These are phyloP conservation scores for Ascochyta viciae-villosae DNA, from an alignment of 2,329 filamentous ascomycete species.

Conservation along the genomic window DNA sequence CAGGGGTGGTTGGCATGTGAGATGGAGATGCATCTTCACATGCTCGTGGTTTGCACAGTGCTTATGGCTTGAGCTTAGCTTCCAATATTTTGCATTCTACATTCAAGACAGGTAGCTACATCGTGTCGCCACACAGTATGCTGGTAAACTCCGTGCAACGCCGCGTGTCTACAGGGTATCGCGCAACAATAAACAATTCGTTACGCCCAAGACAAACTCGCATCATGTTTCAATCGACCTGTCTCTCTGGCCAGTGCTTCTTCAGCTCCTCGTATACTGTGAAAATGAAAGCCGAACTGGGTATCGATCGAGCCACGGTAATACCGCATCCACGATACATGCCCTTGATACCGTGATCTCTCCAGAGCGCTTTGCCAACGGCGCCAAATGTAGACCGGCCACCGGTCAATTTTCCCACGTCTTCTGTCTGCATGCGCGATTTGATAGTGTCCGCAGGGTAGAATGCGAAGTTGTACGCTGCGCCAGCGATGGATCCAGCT, in stretches of 20 bases:
- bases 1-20: conserved; percentile 40
- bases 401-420: conserved; percentile 63
- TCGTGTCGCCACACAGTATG: conserved; percentile 11
- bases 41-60: conserved; percentile 15
- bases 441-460: conserved; percentile 98
- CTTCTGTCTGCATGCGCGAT: conserved; percentile 91
- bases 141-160: conserved; percentile 18
- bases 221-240: not conserved
- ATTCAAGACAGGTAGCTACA: not conserved
- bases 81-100: not conserved
- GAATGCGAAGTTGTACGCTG: conserved; percentile 96
- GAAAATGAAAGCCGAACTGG: conserved; percentile 98
- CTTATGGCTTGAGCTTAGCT: not conserved
- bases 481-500: conserved; percentile 85
- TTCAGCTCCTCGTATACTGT: conserved; percentile 91
- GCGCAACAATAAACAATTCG: conserved; percentile 9
- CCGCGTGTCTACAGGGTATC: conserved; percentile 12
- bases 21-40: conserved; percentile 22
- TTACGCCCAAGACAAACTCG: conserved; percentile 4
- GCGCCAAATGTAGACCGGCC: conserved; percentile 72
- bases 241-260: conserved; percentile 45
- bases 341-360: conserved; percentile 79
- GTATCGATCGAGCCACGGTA: conserved; percentile 84
- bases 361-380: conserved; percentile 79
- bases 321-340: conserved; percentile 96